Percentiles rank a stretch among this genome's conserved stretches.
Evolutionary conservation across 2,329 filamentous ascomycete genomes (phyloP).

Genomic region (Cryphonectria parasitica): DNA sequence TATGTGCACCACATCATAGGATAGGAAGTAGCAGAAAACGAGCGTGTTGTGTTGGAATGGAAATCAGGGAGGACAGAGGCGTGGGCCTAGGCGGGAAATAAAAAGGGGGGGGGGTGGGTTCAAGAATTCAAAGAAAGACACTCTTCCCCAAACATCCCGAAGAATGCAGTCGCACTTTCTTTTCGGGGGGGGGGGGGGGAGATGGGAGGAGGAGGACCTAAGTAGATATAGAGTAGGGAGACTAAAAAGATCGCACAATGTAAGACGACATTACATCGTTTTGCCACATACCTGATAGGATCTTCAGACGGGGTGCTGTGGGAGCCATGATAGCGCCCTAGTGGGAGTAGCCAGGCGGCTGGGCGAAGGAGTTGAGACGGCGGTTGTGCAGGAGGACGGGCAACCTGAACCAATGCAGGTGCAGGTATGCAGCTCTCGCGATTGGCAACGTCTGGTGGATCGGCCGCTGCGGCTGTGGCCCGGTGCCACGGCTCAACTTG

Average conservation of each 20-base stretch:
- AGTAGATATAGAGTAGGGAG: slow-evolving; percentile 22
- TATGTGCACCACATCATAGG: slow-evolving; percentile 32
- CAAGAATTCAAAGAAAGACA: slow-evolving; percentile 29
- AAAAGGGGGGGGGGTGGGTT: slow-evolving; percentile 22
- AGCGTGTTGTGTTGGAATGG: slow-evolving; percentile 21
- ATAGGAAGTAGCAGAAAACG: slow-evolving; percentile 25
- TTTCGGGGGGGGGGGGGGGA: slow-evolving; percentile 23
- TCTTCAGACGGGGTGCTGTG: slow-evolving; percentile 62
- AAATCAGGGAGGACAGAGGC: slow-evolving; percentile 21
- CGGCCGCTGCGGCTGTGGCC: slow-evolving; percentile 25
- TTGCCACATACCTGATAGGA: slow-evolving; percentile 61
- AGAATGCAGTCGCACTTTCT: slow-evolving; percentile 34
- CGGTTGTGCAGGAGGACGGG: slow-evolving; percentile 33
- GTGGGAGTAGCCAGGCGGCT: slow-evolving; percentile 40
- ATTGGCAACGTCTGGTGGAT: slow-evolving; percentile 29
- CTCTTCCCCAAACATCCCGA: slow-evolving; percentile 29
- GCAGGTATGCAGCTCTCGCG: slow-evolving; percentile 29
- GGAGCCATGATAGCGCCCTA: slow-evolving; percentile 59
- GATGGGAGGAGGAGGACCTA: not conserved
- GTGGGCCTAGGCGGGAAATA: not conserved
- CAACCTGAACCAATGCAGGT: slow-evolving; percentile 23
- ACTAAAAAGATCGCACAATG: slow-evolving; percentile 25
- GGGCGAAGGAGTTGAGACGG: slow-evolving; percentile 37
- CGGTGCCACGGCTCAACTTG: slow-evolving; percentile 26
- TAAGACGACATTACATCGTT: slow-evolving; percentile 23